Base-by-base conservation (phyloP, 2,329 filamentous ascomycete genomes). In the Tolypocladium ophioglossoides region DNA sequence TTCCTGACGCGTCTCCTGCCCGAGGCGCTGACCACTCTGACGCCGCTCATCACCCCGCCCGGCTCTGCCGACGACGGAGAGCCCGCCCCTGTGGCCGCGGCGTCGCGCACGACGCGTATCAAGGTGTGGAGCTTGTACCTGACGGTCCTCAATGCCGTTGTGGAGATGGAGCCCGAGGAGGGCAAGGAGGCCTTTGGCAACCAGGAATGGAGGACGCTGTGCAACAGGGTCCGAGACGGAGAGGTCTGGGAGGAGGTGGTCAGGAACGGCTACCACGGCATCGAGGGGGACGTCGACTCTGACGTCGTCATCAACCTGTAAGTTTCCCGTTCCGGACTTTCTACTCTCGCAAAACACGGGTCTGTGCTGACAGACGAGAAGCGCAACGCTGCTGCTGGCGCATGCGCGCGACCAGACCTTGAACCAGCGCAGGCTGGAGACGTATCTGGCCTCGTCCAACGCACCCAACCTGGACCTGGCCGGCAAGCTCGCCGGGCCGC, bases 91-190 rank as follows among this genome's bases (percentile, higher is more conserved):
- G 84, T 96, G 52, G 86, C 89, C 53, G 82, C 79, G 58, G 90
- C 90, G 52, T 91, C 88, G 44, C 83, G 87, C 60, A 87, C 85
- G 35, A 94, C 89, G 55, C 79, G 91, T 60, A 87, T 96, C 69
- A 99, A 97, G 72, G 87, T 97, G 59, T 99, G 94, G 94, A 96
- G 91, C 70, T 79, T 99, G 64, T 99, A 97, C 68, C 80, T 97
- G 60, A 96, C 91, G 20, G 86, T 96, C 51, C 77, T 97, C 58
- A 96, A 96, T 73, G 87, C 90, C 40, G 87, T 96, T 59, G 77
- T 95, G 38, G 92, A 97, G 65, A 77, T 97, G 66, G 90, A 91
- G 54, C 78, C 88, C 2, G 89, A 96, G 61, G 91, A 96, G 69
- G 94, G 92, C 51, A 96, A 94, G 74, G 82, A 86, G 52, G 81